phyloP scores from a whole-genome alignment of 2,329 filamentous ascomycete genomes.

The Davidsoniella eucalypti region DNA sequence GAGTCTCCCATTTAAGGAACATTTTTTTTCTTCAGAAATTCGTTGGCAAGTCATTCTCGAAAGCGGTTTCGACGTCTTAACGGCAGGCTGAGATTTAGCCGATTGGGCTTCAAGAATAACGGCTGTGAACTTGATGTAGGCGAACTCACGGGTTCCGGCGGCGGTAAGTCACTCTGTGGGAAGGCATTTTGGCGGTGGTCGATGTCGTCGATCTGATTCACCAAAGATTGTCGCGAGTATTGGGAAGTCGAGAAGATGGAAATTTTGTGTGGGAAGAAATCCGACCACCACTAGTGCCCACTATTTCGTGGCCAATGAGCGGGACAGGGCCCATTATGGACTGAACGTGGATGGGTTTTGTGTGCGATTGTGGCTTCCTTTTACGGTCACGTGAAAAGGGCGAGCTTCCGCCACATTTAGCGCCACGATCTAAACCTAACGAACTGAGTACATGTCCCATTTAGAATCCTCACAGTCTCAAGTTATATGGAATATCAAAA shows the following conservation, averaged over 20 bases:
- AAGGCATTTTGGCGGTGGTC: conserved; percentile 38
- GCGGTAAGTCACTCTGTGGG: conserved; percentile 50
- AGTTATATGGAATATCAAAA: background rate
- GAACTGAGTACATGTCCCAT: no score
- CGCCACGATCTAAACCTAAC: conserved; percentile 1
- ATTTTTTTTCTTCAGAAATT: background rate
- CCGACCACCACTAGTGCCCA: conserved; percentile 11
- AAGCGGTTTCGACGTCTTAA: background rate
- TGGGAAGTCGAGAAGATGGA: conserved; percentile 19
- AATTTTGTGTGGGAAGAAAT: conserved; percentile 26
- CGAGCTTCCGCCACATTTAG: conserved; percentile 9
- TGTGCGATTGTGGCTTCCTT: conserved; percentile 9
- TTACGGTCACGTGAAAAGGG: conserved; percentile 10
- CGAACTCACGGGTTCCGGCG: conserved; percentile 61
- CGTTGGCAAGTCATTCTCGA: background rate
- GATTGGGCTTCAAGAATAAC: background rate
- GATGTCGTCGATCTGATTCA: conserved; percentile 19
- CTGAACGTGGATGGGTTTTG: conserved; percentile 7
- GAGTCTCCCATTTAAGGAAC: background rate
- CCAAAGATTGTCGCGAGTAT: conserved; percentile 15
- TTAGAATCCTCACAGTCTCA: no score
- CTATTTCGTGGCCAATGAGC: conserved; percentile 14
- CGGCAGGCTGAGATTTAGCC: background rate
- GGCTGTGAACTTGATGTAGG: background rate
- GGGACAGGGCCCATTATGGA: conserved; percentile 12